phyloP scores from a whole-genome alignment of 23 red algal species.

The Chondrus crispus region DNA sequence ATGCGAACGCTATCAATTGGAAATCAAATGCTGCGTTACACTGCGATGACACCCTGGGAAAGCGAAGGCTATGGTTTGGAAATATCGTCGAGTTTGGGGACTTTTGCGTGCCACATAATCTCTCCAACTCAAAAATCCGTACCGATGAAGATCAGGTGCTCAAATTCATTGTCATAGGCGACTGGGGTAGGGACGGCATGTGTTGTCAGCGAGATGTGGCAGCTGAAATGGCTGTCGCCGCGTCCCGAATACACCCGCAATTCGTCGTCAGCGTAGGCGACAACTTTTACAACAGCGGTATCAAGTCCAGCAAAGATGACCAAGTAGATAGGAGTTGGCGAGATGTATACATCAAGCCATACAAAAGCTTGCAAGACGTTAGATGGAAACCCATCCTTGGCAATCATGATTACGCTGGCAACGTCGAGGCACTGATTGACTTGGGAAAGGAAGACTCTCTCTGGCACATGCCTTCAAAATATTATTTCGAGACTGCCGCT shows the following conservation, averaged over 20 bases:
- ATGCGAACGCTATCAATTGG: conserved; percentile 21
- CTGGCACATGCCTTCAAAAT: conserved; percentile 51
- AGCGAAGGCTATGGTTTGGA: conserved; percentile 2
- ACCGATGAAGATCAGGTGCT: not conserved
- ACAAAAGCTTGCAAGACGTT: conserved; percentile 21
- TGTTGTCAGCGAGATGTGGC: conserved; percentile 81
- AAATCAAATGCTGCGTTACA: not conserved
- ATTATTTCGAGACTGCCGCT: conserved; percentile 37
- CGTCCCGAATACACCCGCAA: not conserved
- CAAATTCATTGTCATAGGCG: conserved; percentile 69
- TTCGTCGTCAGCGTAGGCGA: conserved; percentile 69
- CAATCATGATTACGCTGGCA: conserved; percentile 80
- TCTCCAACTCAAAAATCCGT: not conserved
- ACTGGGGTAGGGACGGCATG: conserved; percentile 89
- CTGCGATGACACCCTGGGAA: conserved; percentile 39
- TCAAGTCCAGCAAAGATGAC: not conserved
- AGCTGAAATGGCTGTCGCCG: conserved; percentile 54
- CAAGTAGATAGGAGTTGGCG: conserved; percentile 58
- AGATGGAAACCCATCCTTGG: conserved; percentile 75
- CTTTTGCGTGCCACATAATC: conserved; percentile 8
- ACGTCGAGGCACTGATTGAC: conserved; percentile 37
- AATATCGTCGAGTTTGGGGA: not conserved
- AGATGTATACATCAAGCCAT: conserved; percentile 41
- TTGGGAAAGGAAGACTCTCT: conserved; percentile 21
- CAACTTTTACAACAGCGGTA: conserved; percentile 80